Conservation (phyloP, 495 filamentous ascomycete species). For the Talaromyces nanjingensis region DNA sequence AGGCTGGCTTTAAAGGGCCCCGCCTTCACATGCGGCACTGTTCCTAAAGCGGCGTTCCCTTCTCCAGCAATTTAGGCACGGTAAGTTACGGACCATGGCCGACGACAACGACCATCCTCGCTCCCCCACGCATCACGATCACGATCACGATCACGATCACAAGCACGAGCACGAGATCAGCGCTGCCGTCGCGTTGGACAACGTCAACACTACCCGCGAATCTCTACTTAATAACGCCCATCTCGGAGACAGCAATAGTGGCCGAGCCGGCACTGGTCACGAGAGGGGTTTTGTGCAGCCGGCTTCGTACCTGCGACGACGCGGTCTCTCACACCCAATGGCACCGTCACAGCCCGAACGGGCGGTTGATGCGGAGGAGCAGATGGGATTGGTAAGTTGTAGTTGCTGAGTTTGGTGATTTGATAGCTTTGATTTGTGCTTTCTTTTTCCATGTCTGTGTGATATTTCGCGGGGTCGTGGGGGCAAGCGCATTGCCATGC, state of each 20-base stretch:
- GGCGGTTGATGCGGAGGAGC: constrained; percentile 83
- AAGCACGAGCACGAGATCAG: background rate
- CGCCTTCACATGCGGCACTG: background rate
- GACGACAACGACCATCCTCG: constrained; percentile 2
- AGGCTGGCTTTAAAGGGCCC: background rate
- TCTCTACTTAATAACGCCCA: background rate
- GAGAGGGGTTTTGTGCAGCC: constrained; percentile 64
- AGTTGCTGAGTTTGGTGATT: background rate
- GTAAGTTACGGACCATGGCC: constrained; percentile 3
- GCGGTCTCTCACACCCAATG: constrained; percentile 45
- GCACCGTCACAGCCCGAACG: constrained; percentile 55
- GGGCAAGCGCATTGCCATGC: background rate
- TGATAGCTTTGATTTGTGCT: constrained; percentile 12
- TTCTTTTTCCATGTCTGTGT: background rate
- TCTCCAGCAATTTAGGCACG: constrained; percentile 1
- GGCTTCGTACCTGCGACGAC: constrained; percentile 75
- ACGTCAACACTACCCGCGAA: background rate
- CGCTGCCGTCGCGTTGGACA: constrained; percentile 5
- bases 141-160: background rate
- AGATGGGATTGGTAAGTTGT: constrained; percentile 77
- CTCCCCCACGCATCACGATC: constrained; percentile 1
- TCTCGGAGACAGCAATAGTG: background rate
- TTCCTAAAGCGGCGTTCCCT: background rate
- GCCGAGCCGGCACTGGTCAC: constrained; percentile 28
- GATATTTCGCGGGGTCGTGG: constrained; percentile 1